Base-by-base conservation (phyloP, 495 filamentous ascomycete genomes). In the Venustampulla echinocandica region DNA sequence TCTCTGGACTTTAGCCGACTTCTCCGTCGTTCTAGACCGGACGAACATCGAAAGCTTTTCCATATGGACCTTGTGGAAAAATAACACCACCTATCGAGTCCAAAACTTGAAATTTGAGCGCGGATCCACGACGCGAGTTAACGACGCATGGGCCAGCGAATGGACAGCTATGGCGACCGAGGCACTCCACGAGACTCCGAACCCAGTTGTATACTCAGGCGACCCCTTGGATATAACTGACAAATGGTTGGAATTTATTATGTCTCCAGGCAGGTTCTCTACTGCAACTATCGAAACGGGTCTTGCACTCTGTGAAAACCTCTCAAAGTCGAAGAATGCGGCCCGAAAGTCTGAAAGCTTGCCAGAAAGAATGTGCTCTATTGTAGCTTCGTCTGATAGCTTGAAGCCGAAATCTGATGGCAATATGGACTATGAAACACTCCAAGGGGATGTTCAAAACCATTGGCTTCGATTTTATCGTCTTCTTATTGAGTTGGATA, bases 391-490 rank as follows among this genome's bases (percentile, higher is more conserved):
- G 1, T 81, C 77, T 2, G 74, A 83, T 10, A 69, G 76, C 1
- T 63, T 88, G 15, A 69, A 72, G 13, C 77, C 73, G 46, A 72
- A 65, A 21, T 68, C 75, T 18, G 70, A 77, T 5, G 80, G 80
- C 5, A 74, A 73, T n/a, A 75, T 82, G 57, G 82, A 92, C 49
- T 85, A 84, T 49, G 71, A 79, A 11, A 75, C 80, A 33, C 90
- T 84, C 61, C 73, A 80, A 33, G 63, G 65, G 22, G 79, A 83
- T 23, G 81, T 81, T 32, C 80, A 89, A 58, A 69, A 80, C 7
- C 90, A 96, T 57, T 98, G 92, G 93, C 78, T 82, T 33, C 74
- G 86, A 35, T 93, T 92, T 64, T 92, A 85, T 67, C 81, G 90
- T 32, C 72, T 96, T 18, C 72, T 90, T 39, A 69, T 79, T 10